Percentiles rank a stretch among this genome's conserved stretches.
Evolutionary conservation across 192 early-diverging fungal genomes (phyloP).

Genomic region (Coemansia javaensis): DNA sequence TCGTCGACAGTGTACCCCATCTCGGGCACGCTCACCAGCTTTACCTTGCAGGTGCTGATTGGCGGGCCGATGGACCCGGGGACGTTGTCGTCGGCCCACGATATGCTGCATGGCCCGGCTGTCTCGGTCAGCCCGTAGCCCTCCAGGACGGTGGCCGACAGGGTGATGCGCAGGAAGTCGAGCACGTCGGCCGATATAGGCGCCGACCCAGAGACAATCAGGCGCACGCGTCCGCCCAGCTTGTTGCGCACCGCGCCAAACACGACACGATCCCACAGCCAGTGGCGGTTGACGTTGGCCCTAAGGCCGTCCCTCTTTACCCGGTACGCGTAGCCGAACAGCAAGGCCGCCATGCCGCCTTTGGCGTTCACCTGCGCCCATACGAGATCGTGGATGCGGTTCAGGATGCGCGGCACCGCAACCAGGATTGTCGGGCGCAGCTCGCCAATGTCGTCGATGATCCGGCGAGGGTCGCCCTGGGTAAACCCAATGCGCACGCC

Average conservation of each 20-base stretch:
- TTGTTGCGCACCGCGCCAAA: conserved; percentile 81
- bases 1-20: conserved; percentile 62
- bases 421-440: conserved; percentile 70
- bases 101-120: conserved; percentile 62
- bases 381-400: conserved; percentile 82
- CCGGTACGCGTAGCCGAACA: conserved; percentile 73
- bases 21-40: conserved; percentile 75
- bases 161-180: conserved; percentile 71
- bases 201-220: conserved; percentile 83
- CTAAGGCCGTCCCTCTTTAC: conserved; percentile 66
- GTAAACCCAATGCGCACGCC: conserved; percentile 59
- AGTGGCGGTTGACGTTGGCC: conserved; percentile 23
- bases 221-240: conserved; percentile 80
- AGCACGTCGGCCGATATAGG: conserved; percentile 83
- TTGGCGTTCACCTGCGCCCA: conserved; percentile 83
- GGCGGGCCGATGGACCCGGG: conserved; percentile 72
- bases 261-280: conserved; percentile 71
- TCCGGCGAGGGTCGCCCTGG: conserved; percentile 58
- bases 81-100: conserved; percentile 52
- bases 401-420: conserved; percentile 81
- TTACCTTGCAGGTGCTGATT: conserved; percentile 65
- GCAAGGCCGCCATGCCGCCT: conserved; percentile 63
- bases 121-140: conserved; percentile 87
- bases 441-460: conserved; percentile 69
- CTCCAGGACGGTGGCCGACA: conserved; percentile 69